These are phyloP conservation scores for Pseudodiploospora longispora DNA, from an alignment of 2,329 filamentous ascomycete genomes.

Conservation along the genomic window DNA sequence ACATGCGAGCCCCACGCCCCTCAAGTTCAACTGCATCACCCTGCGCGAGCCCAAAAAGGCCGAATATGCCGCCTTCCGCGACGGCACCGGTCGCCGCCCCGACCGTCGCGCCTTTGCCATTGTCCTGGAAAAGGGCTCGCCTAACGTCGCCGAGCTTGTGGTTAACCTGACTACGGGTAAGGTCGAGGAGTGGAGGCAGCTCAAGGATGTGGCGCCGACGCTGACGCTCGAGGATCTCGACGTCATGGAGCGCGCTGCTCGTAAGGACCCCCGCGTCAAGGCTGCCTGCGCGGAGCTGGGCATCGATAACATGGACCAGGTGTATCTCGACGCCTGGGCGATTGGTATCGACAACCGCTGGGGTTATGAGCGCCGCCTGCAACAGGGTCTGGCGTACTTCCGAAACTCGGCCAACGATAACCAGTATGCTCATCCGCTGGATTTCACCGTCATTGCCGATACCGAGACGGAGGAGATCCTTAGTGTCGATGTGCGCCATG, in stretches of 20 bases:
- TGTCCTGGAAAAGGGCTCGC: slow-evolving; percentile 32
- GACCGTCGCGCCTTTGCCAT: slow-evolving; percentile 44
- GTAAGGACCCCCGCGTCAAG: slow-evolving; percentile 65
- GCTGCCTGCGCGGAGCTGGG: slow-evolving; percentile 68
- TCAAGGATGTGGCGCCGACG: slow-evolving; percentile 38
- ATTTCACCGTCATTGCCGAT: slow-evolving; percentile 32
- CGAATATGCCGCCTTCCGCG: slow-evolving; percentile 54
- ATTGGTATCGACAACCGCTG: slow-evolving; percentile 77
- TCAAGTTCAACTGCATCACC: slow-evolving; percentile 55
- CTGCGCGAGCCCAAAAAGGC: slow-evolving; percentile 57
- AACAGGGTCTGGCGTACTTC: slow-evolving; percentile 79
- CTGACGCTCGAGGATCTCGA: slow-evolving; percentile 76
- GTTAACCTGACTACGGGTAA: slow-evolving; percentile 34
- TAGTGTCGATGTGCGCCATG: slow-evolving; percentile 37
- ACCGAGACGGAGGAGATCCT: slow-evolving; percentile 37
- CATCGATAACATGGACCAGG: slow-evolving; percentile 74
- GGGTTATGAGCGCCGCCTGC: slow-evolving; percentile 60
- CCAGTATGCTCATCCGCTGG: slow-evolving; percentile 47
- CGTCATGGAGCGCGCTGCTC: slow-evolving; percentile 59
- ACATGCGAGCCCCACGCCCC: slow-evolving; percentile 18
- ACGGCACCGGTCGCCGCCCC: slow-evolving; percentile 36
- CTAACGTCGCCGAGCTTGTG: slow-evolving; percentile 42
- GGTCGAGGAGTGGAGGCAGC: slow-evolving; percentile 38
- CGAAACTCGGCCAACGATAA: slow-evolving; percentile 63
- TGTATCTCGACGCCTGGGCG: slow-evolving; percentile 79